These are phyloP conservation scores for Wickerhamomyces silvicola DNA, from an alignment of 805 yeast species.

Conservation along the genomic window DNA sequence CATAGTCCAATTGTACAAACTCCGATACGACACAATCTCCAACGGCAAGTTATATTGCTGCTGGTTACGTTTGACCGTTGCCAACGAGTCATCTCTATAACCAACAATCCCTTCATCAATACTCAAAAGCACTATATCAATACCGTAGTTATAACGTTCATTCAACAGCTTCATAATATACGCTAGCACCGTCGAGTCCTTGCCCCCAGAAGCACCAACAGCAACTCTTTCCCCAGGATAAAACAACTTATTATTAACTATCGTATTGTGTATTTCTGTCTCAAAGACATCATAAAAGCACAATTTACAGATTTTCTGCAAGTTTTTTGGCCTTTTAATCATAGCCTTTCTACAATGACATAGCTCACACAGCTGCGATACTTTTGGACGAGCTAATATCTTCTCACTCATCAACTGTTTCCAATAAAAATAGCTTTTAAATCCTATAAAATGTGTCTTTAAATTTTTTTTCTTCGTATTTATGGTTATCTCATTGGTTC, in stretches of 20 bases:
- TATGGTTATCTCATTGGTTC: too few relatives aligned
- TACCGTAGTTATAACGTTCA: conserved; percentile 82
- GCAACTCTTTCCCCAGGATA: conserved; percentile 82
- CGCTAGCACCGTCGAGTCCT: conserved; percentile 94
- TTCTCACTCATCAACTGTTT: too few relatives aligned
- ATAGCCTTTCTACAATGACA: conserved; percentile 81
- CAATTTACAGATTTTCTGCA: conserved; percentile 81
- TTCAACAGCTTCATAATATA: conserved; percentile 79
- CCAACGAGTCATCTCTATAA: conserved; percentile 92
- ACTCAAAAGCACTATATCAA: conserved; percentile 75
- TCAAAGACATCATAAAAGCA: conserved; percentile 91
- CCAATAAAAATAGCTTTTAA: too few relatives aligned
- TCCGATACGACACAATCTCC: conserved; percentile 78
- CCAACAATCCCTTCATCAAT: conserved; percentile 98
- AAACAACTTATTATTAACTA: conserved; percentile 62
- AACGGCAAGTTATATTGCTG: conserved; percentile 75
- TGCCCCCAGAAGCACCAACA: conserved; percentile 98
- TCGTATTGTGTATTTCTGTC: conserved; percentile 91
- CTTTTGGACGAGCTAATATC: conserved; percentile 21
- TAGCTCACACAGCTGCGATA: conserved; percentile 63
- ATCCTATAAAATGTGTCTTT: too few relatives aligned
- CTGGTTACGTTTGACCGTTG: conserved; percentile 92
- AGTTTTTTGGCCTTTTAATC: conserved; percentile 86
- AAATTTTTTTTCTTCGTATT: too few relatives aligned
- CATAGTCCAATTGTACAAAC: conserved; percentile 96